Conservation (phyloP, 1,139 yeast genomes). For the Magnusiomyces suaveolens region DNA sequence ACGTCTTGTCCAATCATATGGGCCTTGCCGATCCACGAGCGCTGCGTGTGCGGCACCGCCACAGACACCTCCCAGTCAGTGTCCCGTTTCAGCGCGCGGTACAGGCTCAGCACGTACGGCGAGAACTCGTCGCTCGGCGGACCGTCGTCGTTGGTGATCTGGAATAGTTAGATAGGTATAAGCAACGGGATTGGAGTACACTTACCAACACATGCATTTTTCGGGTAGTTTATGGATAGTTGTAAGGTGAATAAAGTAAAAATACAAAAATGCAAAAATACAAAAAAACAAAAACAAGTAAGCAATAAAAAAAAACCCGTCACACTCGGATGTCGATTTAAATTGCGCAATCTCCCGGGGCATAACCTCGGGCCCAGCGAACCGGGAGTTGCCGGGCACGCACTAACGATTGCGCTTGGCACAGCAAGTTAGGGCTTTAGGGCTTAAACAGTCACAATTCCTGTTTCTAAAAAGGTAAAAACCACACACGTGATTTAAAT, state of each 20-base stretch:
- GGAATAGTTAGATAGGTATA: not conserved
- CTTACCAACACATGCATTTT: slow-evolving; percentile 21
- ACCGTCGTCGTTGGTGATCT: slow-evolving; percentile 87
- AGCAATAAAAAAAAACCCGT: too few species aligned
- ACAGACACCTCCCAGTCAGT: slow-evolving; percentile 84
- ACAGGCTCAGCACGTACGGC: slow-evolving; percentile 76
- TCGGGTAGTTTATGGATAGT: not conserved
- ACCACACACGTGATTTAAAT: too few species aligned
- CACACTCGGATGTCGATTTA: too few species aligned
- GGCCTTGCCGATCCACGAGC: slow-evolving; percentile 97
- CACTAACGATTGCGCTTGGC: too few species aligned
- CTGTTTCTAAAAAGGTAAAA: too few species aligned
- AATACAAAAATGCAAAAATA: not conserved
- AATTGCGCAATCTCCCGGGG: too few species aligned
- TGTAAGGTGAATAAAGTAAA: not conserved
- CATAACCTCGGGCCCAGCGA: too few species aligned
- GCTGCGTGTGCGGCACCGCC: slow-evolving; percentile 53
- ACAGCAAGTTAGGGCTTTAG: too few species aligned
- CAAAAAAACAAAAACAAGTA: too few species aligned
- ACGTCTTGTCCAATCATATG: slow-evolving; percentile 82
- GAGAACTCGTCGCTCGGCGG: slow-evolving; percentile 75
- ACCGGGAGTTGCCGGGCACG: too few species aligned
- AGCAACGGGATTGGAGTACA: not conserved
- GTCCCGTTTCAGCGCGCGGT: slow-evolving; percentile 50
- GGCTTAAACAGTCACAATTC: too few species aligned